Base-by-base conservation (phyloP, 306 rosid species). In the Glycine latifolia region DNA sequence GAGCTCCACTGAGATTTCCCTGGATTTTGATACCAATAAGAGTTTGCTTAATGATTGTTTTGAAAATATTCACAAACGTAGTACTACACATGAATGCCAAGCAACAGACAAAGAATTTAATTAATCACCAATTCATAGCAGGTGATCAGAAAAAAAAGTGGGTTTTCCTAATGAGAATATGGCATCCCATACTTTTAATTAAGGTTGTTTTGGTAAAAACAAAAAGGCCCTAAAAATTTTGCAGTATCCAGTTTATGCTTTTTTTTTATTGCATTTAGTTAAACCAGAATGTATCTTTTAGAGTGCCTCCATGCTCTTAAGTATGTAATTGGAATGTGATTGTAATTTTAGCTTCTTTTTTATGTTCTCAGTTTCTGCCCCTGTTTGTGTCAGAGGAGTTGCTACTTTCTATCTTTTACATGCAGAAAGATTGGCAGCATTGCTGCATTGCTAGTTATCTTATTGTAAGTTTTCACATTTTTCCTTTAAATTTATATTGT, bases 1-100 rank as follows among this genome's bases (percentile, higher is more conserved):
- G 91, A 86, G 97, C 93, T 79, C 98, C 97, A 72, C 86, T 89
- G 73, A 93, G 89, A 85, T 86, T 79, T 75, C 87, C 91, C 86
- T 84, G 89, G 59, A 77, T 85, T 74, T 61, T 60, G 53, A 68
- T 70, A 66, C 78, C 87, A 81, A 78, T 68, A 76, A 73, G 53
- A 79, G 13, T 70, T 74, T 54, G 78, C 56, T 68, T 65, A 67
- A 81, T n/a, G 48, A 49, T 73, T 47, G 14, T 12, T 76, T 84
- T 44, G 31, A 33, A 49, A 49, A 53, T 59, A 63, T 59, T 17
- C 13, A 67, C 77, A 43, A 53, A 59, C 67, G 81, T 16, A 77
- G 72, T 47, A 52, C 50, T 44, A 41, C 35, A 16, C 43, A 80
- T 50, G 59, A 73, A 35, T 79, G 35, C 71, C 81, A 74, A 82